Percentiles rank a stretch among this genome's conserved stretches.
phyloP scores from a whole-genome alignment of 768 basidiomycete genomes.

The Russula abietina region DNA sequence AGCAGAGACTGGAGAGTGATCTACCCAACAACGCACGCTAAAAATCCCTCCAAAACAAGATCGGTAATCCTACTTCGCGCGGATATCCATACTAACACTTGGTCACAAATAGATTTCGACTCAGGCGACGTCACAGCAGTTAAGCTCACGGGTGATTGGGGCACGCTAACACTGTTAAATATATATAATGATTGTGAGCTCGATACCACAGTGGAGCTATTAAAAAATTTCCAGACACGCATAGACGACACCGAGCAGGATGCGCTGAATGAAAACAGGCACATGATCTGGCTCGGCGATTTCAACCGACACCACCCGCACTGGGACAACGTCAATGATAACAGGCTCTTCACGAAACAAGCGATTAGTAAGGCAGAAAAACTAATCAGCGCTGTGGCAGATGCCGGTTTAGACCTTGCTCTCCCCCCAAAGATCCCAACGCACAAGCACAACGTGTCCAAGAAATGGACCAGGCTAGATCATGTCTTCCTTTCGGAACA shows the following conservation, averaged over 20 bases:
- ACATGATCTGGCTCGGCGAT: background rate
- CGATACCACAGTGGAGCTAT: background rate
- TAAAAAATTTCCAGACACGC: accelerated
- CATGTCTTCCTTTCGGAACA: background rate
- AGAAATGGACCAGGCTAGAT: background rate
- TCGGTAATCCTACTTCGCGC: background rate
- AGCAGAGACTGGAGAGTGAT: background rate
- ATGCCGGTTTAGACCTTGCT: background rate
- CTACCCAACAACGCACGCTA: background rate
- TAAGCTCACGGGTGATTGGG: background rate
- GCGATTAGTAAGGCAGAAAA: background rate
- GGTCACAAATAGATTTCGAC: background rate
- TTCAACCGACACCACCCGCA: background rate
- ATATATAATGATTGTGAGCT: background rate
- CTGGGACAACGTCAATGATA: background rate
- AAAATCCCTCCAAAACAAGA: background rate
- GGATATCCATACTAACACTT: background rate
- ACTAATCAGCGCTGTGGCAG: background rate
- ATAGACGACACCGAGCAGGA: accelerated
- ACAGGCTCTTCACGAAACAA: no score
- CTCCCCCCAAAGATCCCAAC: background rate
- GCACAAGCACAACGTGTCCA: background rate
- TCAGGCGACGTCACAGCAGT: background rate
- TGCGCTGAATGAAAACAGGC: accelerated
- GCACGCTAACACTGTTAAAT: background rate